These are phyloP conservation scores for Botrytis medusae DNA, from an alignment of 2,329 filamentous ascomycete species.

Conservation along the genomic window DNA sequence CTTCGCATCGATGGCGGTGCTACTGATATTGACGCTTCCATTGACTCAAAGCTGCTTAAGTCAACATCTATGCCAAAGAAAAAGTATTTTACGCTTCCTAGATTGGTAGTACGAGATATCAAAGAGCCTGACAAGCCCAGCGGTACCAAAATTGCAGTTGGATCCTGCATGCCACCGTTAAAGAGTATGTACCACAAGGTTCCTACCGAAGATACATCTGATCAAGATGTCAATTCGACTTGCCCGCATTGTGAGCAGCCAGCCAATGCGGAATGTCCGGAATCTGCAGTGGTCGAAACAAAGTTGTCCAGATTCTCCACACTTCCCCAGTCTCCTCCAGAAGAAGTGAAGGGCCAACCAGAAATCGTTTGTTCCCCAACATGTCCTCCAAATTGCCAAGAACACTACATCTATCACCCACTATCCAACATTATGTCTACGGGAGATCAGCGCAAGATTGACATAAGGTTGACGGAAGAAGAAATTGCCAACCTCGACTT, in stretches of 20 bases:
- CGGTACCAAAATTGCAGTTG: not conserved
- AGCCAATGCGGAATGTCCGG: not conserved
- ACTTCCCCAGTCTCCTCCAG: constrained; percentile 21
- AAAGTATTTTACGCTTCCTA: constrained; percentile 30
- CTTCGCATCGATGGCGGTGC: constrained; percentile 14
- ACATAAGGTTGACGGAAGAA: not conserved
- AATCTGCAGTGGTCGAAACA: not conserved
- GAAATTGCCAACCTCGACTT: not conserved
- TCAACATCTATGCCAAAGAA: constrained; percentile 21
- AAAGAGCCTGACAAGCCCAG: constrained; percentile 18
- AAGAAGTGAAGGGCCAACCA: not conserved
- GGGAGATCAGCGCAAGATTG: not conserved
- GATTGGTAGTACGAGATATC: constrained; percentile 32
- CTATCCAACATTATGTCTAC: not conserved
- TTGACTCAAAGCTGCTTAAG: not conserved
- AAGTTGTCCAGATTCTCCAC: constrained; percentile 14
- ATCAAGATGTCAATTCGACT: constrained; percentile 29
- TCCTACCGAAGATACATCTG: constrained; percentile 28
- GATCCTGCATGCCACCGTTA: constrained; percentile 16
- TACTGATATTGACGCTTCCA: constrained; percentile 2
- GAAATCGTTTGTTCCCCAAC: constrained; percentile 18
- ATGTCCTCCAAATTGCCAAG: constrained; percentile 19
- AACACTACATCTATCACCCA: constrained; percentile 16
- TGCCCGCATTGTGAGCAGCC: constrained; percentile 15
- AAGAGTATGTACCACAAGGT: constrained; percentile 14